Base-by-base conservation (phyloP, 1,139 yeast species). In the Eremothecium cymbalariae region DNA sequence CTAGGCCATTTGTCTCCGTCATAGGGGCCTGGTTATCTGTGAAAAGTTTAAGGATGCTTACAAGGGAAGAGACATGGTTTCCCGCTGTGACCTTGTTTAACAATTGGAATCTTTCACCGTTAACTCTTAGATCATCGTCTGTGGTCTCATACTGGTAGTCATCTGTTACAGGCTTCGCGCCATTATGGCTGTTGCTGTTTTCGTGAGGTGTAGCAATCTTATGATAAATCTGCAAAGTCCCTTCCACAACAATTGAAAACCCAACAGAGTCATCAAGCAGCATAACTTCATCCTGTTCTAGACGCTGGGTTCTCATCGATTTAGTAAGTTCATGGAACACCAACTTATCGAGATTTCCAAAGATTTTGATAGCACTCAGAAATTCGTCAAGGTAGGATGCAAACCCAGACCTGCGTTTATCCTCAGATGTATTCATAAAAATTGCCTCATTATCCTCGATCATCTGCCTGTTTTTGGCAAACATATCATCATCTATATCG, bases 171-270 rank as follows among this genome's bases (percentile, higher is more conserved):
- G 28, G 17, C 7, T 6, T 6, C 6, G 22, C n/a, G 14, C 16
- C 41, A 14, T 25, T n/a, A 6, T 4, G 32, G 30, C 9, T 37
- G 39, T 16, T 26, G 8, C 36, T 25, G 11, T 20, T 13, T 7
- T 31, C 30, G 8, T 17, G 12, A 8, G 13, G 25, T 7, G 15
- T 22, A 12, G 47, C 67, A 8, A 77, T 61, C 42, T 72, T 74
- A 34, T 82, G 77, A 53, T 75, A 86, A 0, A 90, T 84, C 47
- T 84, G 88, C 29, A 88, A 73, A 8, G 77, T 70, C 0, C 98
- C 98, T 48, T 88, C 97, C 1, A 88, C 95, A n/a, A 90, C 95
- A 32, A 90, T 81, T 27, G 90, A 77, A 51, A 90, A 86, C 1
- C 97, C 97, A 16, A 80, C 63, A 13, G 76, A 70, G 38, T 82